Evolutionary conservation across 164 flowering plant genomes (phyloP).

Genomic region (Tinospora cordifolia): DNA sequence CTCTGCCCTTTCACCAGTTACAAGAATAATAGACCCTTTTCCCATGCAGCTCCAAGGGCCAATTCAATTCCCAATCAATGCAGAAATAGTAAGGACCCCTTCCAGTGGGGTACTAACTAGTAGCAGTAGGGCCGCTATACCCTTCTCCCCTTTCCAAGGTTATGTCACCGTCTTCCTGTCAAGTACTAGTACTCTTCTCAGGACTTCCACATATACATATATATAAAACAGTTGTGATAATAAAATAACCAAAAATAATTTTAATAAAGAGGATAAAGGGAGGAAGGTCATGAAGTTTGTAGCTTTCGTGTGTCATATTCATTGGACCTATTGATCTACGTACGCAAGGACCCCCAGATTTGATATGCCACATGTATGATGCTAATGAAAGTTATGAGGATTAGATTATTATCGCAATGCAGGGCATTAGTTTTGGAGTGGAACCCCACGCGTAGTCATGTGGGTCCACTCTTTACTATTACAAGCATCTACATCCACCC

Average conservation of each 20-base stretch:
- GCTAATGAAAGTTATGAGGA: not conserved
- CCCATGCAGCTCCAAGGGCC: conserved; percentile 1
- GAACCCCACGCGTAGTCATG: not conserved
- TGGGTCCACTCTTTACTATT: not conserved
- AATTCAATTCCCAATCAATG: not conserved
- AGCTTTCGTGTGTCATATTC: not conserved
- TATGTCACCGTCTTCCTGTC: conserved; percentile 1
- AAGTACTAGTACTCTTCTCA: not conserved
- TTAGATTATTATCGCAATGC: not conserved
- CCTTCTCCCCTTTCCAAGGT: not conserved
- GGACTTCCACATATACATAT: not conserved
- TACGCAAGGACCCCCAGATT: not conserved
- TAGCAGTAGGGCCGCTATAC: not conserved
- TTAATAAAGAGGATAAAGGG: not conserved
- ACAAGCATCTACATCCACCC: no score
- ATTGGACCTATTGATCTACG: not conserved
- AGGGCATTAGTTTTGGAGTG: not conserved
- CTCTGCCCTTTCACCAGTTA: no score
- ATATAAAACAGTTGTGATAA: not conserved
- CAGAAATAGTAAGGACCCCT: not conserved
- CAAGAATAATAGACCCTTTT: no score
- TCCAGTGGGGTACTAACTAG: no score
- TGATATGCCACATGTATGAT: conserved; percentile 3
- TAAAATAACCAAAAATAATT: not conserved
- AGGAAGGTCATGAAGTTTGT: not conserved